phyloP scores from a whole-genome alignment of 352 stramenopile species.

The Thalassiosira ordinaria region DNA sequence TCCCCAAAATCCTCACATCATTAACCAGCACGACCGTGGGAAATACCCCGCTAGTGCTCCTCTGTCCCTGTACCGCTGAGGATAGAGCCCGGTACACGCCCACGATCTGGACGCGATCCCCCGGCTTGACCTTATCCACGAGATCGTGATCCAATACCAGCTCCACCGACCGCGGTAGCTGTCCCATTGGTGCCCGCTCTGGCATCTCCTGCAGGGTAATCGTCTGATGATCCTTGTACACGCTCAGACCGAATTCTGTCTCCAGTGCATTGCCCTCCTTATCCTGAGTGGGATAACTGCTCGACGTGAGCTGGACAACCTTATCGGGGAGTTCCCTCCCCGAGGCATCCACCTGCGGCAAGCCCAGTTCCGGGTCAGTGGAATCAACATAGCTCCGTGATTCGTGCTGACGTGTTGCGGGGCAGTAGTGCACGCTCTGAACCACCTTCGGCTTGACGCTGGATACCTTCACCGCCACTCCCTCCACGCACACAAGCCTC shows the following conservation, averaged over 20 bases:
- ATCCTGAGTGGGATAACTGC: slow-evolving; percentile 95
- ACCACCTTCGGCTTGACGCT: slow-evolving; percentile 96
- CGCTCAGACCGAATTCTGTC: slow-evolving; percentile 97
- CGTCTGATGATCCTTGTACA: slow-evolving; percentile 99
- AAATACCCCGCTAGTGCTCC: slow-evolving; percentile 90
- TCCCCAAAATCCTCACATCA: slow-evolving; percentile 93
- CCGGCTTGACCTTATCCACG: slow-evolving; percentile 98
- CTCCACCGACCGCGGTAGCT: slow-evolving; percentile 97
- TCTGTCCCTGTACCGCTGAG: slow-evolving; percentile 64
- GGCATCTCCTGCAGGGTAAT: slow-evolving; percentile 94
- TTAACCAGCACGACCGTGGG: slow-evolving; percentile 96
- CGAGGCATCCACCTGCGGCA: slow-evolving; percentile 73
- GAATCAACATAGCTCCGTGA: slow-evolving; percentile 96
- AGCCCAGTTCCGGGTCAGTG: slow-evolving; percentile 91
- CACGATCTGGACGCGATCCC: slow-evolving; percentile 94
- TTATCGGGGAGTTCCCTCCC: slow-evolving; percentile 80
- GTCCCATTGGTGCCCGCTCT: slow-evolving; percentile 95
- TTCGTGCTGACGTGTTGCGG: slow-evolving; percentile 92
- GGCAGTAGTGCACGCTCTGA: slow-evolving; percentile 97
- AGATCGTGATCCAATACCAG: slow-evolving; percentile 98
- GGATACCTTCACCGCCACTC: slow-evolving; percentile 94
- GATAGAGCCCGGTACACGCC: slow-evolving; percentile 94
- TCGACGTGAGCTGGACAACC: slow-evolving; percentile 87
- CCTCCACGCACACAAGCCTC: slow-evolving; percentile 97
- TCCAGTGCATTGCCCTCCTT: slow-evolving; percentile 95